Base-by-base conservation (phyloP, 768 basidiomycete species). In the Podaxis sp. region DNA sequence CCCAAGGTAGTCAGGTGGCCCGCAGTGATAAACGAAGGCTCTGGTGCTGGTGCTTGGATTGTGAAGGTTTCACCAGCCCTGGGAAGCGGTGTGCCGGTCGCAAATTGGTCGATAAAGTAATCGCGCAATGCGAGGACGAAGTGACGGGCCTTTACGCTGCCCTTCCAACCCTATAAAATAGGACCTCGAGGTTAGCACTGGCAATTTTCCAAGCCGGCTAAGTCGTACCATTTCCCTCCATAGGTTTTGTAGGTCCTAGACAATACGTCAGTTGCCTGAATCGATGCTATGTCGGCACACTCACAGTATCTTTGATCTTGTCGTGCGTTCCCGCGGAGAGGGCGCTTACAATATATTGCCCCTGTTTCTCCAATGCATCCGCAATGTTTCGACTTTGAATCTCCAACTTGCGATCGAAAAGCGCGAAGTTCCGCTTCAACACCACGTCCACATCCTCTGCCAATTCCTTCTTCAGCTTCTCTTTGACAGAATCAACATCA, bases 131-230 rank as follows among this genome's bases (percentile, higher is more conserved):
- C 76, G 1, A 82, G 73, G 3, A 83, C 80, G 57, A 85, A 84
- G 61, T 82, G 80, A 0, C 77, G 72, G 0, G 83, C 80, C 66
- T 84, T 83, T 38, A 84, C 83, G 64, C 76, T 83, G 11, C 81
- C 77, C 67, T 78, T 79, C 84, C 83, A 84, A 6, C 75, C 76
- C 82, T 84, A 15, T 2, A 13, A 24, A 24, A 24, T 2, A 40
- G 0, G 9, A n/a, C 9, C 13, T n/a, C 28, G 6, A 38, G n/a
- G 49, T 40, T 4, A 40, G 13, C 38, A 15, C 17, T 5, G 59
- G 7, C n/a, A 8, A 0, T 24, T 9, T 24, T 19, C 24, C 2
- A 28, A 5, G n/a, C 11, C 12, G 13, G 2, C 4, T n/a, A 7
- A 4, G 1, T 13, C 55, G 3, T 30, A 65, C 64, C 64, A 65